Base-by-base conservation (phyloP, 2,329 filamentous ascomycete species). In the Colletotrichum melonis region DNA sequence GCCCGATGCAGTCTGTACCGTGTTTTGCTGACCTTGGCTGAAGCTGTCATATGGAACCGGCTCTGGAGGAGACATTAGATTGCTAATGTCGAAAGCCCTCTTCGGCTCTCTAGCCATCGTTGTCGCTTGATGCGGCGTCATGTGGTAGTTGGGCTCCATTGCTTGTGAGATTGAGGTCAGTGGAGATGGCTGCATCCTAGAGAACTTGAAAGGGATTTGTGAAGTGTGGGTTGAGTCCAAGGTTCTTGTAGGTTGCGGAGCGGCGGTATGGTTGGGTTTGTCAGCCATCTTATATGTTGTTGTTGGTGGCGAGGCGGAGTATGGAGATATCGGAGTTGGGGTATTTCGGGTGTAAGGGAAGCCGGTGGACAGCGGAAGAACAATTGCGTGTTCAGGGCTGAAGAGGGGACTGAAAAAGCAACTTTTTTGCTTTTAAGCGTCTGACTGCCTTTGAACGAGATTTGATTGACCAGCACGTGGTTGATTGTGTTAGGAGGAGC, bases 21-120 rank as follows among this genome's bases (percentile, higher is more conserved):
- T 63, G 11, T 35, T 55, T 26, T 69, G 71, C 24, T 75, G 72
- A 19, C 46, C 32, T 78, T 83, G 81, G 59, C 77, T 81, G 79
- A 91, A 92, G 76, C 81, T 89, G 75, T 92, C 89, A 52, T 84
- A 81, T 62, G 84, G 86, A 42, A 85, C 79, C n/a, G 84, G 83
- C 49, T 91, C 90, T 26, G 90, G 90, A 38, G 90, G 90, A 26
- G 90, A 92, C 87, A 92, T 91, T 71, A 92, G 82, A 74, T 84
- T 91, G 82, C 80, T 86, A 75, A 89, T 88, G 74, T 87, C 84
- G 66, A 86, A 77, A 2, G 80, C 76, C 76, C 87, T 88, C 78
- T 84, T 87, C 5, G 76, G 54, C 56, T 74, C 72, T 16, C 59
- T 54, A 55, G 63, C 49, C 60, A 67, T 68, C 42, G 64, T 35